phyloP scores from a whole-genome alignment of 2,329 filamentous ascomycete genomes.

The Pseudogymnoascus sp. region DNA sequence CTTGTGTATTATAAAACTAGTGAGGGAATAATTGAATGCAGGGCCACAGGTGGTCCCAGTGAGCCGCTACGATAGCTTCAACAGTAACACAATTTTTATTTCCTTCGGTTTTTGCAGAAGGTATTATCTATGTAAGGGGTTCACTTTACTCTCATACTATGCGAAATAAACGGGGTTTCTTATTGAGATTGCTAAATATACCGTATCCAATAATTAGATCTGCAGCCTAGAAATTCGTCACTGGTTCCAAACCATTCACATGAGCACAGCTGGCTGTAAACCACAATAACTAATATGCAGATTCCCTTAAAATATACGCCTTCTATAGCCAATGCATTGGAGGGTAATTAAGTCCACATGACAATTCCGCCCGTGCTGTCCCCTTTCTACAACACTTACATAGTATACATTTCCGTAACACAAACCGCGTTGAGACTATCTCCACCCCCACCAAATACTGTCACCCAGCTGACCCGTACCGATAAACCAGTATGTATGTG shows the following conservation, averaged over 20 bases:
- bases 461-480: neutral
- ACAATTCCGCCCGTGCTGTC: neutral
- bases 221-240: neutral
- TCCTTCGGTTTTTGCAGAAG: too few relatives aligned
- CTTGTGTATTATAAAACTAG: neutral
- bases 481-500: neutral
- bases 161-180: too few relatives aligned
- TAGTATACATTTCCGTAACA: constrained; percentile 7
- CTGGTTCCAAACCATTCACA: neutral
- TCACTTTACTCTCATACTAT: too few relatives aligned
- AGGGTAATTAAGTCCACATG: neutral
- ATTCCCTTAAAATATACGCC: neutral
- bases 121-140: too few relatives aligned
- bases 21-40: neutral
- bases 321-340: constrained; percentile 5
- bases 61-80: too few relatives aligned
- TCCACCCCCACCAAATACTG: neutral
- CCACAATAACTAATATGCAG: constrained; percentile 1
- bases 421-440: neutral
- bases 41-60: too few relatives aligned
- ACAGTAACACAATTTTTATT: too few relatives aligned
- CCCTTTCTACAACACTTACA: constrained; percentile 5
- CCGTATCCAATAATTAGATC: neutral
- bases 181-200: too few relatives aligned
- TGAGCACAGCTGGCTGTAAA: neutral